Evolutionary conservation across 768 basidiomycete genomes (phyloP).

Genomic region (Naganishia vishniacii): DNA sequence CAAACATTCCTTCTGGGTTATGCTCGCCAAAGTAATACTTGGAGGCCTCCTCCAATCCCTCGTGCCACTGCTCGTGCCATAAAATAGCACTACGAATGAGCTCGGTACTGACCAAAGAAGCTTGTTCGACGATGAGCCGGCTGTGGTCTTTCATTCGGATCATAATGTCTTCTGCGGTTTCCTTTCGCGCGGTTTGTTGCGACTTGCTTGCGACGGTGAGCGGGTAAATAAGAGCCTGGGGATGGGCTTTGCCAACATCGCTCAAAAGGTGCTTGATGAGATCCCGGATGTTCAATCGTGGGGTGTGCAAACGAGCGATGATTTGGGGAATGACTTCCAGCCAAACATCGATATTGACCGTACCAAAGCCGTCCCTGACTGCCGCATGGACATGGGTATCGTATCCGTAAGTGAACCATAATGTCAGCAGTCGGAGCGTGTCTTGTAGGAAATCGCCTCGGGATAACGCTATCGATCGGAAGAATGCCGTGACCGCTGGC

Average conservation of each 20-base stretch:
- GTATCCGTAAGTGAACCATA: constrained; percentile 97
- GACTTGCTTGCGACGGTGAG: constrained; percentile 96
- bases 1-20: constrained; percentile 96
- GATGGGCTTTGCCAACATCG: constrained; percentile 92
- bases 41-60: constrained; percentile 95
- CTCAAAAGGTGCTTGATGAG: constrained; percentile 82
- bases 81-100: constrained; percentile 94
- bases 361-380: constrained; percentile 77
- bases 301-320: constrained; percentile 96
- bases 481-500: constrained; percentile 73
- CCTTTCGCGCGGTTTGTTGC: constrained; percentile 71
- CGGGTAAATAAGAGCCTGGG: constrained; percentile 88
- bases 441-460: constrained; percentile 91
- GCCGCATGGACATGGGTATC: constrained; percentile 83
- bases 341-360: constrained; percentile 95
- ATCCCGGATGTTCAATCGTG: constrained; percentile 73
- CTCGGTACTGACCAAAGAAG: constrained; percentile 81
- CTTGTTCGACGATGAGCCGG: constrained; percentile 79
- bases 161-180: constrained; percentile 81
- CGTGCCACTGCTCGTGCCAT: constrained; percentile 99
- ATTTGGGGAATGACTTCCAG: constrained; percentile 98
- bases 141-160: constrained; percentile 90
- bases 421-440: constrained; percentile 79
- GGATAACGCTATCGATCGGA: constrained; percentile 84
- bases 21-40: constrained; percentile 93